Evolutionary conservation across 1,139 yeast genomes (phyloP).

Genomic region (Fermentozyma sake): DNA sequence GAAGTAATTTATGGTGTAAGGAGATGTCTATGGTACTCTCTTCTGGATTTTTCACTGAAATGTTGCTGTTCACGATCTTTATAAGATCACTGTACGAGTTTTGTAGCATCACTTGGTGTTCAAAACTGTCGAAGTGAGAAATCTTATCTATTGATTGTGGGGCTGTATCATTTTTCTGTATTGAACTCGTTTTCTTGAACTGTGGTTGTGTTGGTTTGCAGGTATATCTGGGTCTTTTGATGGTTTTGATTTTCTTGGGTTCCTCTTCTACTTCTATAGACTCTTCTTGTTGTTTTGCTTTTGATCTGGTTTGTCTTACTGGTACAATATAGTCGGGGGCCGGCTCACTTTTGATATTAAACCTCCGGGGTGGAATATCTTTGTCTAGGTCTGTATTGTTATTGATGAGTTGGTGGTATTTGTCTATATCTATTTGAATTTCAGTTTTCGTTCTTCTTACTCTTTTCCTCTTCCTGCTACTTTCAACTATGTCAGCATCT

Average conservation of each 20-base stretch:
- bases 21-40: conserved; percentile 19
- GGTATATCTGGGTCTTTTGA: not conserved
- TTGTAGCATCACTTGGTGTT: conserved; percentile 12
- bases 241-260: not conserved
- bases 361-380: conserved; percentile 28
- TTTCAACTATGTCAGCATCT: too few relatives aligned
- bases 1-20: conserved; percentile 17
- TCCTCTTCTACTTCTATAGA: conserved; percentile 1
- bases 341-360: too few relatives aligned
- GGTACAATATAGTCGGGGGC: too few relatives aligned
- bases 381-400: conserved; percentile 15
- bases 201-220: not conserved
- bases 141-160: not conserved
- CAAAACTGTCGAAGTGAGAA: conserved; percentile 9
- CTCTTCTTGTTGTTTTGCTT: conserved; percentile 1
- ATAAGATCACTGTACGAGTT: conserved; percentile 18
- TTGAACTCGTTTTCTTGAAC: too few relatives aligned
- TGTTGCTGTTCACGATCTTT: conserved; percentile 11
- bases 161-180: not conserved
- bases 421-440: conserved; percentile 15
- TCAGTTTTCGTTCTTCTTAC: conserved; percentile 10
- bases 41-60: conserved; percentile 9
- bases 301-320: conserved; percentile 1
- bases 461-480: conserved; percentile 1
- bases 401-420: conserved; percentile 16